Evolutionary conservation across 257 asterid genomes (phyloP), one percentile per base, ranked within the genome.

Genomic region (Prunella vulgaris): DNA sequence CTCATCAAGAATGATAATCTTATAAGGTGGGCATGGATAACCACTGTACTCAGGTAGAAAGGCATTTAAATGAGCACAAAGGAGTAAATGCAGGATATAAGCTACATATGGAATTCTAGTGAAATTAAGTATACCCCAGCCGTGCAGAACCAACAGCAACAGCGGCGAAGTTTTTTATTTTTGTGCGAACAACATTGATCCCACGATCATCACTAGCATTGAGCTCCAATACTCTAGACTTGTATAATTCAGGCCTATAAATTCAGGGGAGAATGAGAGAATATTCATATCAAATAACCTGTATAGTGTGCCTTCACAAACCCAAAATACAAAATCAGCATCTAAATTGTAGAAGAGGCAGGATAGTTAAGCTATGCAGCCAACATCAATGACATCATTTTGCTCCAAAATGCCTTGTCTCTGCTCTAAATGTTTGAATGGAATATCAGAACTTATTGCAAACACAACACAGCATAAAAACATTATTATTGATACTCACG

Each of bases 171-270:
- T 88, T 84, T 72, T 93, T 90, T 40, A 93, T 93, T 76, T 93
- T 93, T 17, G 99, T 93, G n/a, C 99, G 96, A 66, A 93, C 97
- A 49, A 93, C 96, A 82, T 93, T 93, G 75, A 93, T 93, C 66
- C 99, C 99, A 72, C 96, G 97, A 77, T 93, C 97, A 76, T 93
- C 99, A 75, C 99, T 93, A 76, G 99, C 99, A 87, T 93, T 93
- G 64, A 93, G 90, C 88, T 93, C 99, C 78, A 93, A 80, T 24
- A 93, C 99, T 82, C 97, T 88, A 10, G 97, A 80, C 84, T 82
- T 87, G 84, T 93, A 93, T 32, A 93, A 69, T 72, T 90, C 97
- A 60, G 99, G 99, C 15, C 98, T 93, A 78, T 46, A 60, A 66
- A 52, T 48, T 35, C 15, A 30, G 59, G n/a, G 65, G 56, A 14